Evolutionary conservation across 345 rosid genomes (phyloP), one percentile per base, ranked within the genome.

Genomic region (Pistacia vera): DNA sequence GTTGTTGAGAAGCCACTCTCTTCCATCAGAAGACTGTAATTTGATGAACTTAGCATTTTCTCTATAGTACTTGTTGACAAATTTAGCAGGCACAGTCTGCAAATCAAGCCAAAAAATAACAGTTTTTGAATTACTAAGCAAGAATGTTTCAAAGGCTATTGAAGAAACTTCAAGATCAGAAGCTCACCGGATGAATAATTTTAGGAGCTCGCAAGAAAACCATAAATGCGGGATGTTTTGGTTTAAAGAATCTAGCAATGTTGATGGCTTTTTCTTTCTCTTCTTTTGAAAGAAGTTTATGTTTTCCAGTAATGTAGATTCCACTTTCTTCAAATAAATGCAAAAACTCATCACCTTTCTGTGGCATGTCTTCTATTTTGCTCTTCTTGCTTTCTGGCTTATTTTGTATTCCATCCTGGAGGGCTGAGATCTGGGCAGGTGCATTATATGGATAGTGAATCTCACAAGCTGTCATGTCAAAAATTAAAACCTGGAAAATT

Each of bases 191-290:
- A 2, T 2, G 33, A 30, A 30, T 2, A 30, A 30, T 30, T 1
- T 30, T 30, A 30, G 33, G 3, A 30, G 68, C 17, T 3, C 18
- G 61, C 80, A 86, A 17, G 59, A 79, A 68, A 20, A 82, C 77
- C 82, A 81, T 77, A 81, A 81, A 84, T 62, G 79, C 75, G 13
- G 87, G 87, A 73, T 77, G 81, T 25, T 46, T 62, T 8, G 85
- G 87, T 75, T 77, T 78, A 46, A 71, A 77, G 72, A 33, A 72
- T 74, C 63, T 75, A n/a, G 80, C 83, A 60, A 86, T 72, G 58
- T 74, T 73, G 18, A 86, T 59, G 25, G 84, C 85, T 68, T 82
- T 79, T 28, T 66, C 75, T 68, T 85, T 75, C 30, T 62, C 66
- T 62, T 4, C 16, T 30, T 30, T 8, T 62, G 66, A 62, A 62